phyloP scores from a whole-genome alignment of 176 grass and related monocot species.

The Aegilops bicornis region DNA sequence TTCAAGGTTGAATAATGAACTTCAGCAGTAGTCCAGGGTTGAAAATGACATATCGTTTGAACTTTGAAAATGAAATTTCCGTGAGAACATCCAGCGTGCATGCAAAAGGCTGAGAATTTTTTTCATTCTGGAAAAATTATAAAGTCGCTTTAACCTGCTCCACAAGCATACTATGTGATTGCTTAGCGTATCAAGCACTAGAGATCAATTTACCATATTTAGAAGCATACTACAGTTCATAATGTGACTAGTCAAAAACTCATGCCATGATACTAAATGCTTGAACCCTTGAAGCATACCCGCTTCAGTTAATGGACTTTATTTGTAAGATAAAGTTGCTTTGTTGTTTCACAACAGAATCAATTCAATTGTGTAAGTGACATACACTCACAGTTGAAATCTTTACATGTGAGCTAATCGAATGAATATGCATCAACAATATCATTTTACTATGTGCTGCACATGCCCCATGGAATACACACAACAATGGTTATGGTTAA shows the following conservation, averaged over 20 bases:
- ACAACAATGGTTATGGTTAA: too few relatives aligned
- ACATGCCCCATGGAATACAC: too few relatives aligned
- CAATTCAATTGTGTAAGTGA: not conserved
- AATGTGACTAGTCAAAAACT: not conserved
- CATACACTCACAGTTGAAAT: too few relatives aligned
- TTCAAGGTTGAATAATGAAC: not conserved
- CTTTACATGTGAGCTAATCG: too few relatives aligned
- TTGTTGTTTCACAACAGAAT: not conserved
- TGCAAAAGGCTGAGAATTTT: not conserved
- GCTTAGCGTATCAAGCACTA: conserved; percentile 8
- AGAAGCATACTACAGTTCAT: not conserved
- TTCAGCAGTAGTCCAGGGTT: not conserved
- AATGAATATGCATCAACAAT: too few relatives aligned
- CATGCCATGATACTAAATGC: not conserved
- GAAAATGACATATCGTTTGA: not conserved
- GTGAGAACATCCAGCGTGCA: not conserved
- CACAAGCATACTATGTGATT: not conserved
- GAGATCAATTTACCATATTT: conserved; percentile 6
- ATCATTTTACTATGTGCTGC: too few relatives aligned
- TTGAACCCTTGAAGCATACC: conserved; percentile 13
- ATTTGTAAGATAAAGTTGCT: not conserved
- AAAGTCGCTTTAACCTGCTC: not conserved
- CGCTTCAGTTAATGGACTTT: conserved; percentile 3
- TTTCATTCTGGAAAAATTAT: not conserved
- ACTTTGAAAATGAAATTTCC: not conserved